phyloP scores from a whole-genome alignment of 129 eudicot genomes.

The Daucus carota region DNA sequence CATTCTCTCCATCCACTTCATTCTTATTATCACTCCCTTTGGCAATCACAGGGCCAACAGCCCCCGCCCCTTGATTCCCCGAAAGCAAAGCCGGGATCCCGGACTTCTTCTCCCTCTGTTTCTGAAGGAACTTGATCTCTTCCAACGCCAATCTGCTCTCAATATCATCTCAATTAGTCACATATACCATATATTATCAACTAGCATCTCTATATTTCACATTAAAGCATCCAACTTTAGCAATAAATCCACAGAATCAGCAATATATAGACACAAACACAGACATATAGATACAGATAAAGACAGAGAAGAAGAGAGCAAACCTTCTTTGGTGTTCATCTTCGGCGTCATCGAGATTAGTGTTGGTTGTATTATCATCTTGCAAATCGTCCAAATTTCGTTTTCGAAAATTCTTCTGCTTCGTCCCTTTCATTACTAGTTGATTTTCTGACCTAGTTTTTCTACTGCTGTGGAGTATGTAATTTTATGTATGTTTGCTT shows the following conservation, averaged over 20 bases:
- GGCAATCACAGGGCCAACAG: constrained; percentile 32
- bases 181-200: no score
- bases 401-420: background rate
- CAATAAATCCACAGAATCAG: background rate
- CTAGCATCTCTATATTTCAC: background rate
- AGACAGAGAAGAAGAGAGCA: background rate
- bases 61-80: constrained; percentile 26
- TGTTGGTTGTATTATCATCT: background rate
- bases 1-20: constrained; percentile 83
- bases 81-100: constrained; percentile 66
- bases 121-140: constrained; percentile 86
- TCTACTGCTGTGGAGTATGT: no score
- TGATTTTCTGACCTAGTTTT: background rate
- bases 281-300: background rate
- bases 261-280: no score
- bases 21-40: constrained; percentile 45
- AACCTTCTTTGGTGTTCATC: background rate
- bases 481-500: no score
- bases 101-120: constrained; percentile 73
- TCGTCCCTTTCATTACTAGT: background rate
- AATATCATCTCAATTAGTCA: background rate
- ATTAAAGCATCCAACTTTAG: background rate
- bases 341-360: background rate
- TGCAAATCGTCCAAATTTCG: background rate
- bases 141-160: constrained; percentile 62